Percentiles rank a stretch among this genome's conserved stretches.
phyloP scores from a whole-genome alignment of 768 basidiomycete genomes.

The Psilocybe subaeruginosa region DNA sequence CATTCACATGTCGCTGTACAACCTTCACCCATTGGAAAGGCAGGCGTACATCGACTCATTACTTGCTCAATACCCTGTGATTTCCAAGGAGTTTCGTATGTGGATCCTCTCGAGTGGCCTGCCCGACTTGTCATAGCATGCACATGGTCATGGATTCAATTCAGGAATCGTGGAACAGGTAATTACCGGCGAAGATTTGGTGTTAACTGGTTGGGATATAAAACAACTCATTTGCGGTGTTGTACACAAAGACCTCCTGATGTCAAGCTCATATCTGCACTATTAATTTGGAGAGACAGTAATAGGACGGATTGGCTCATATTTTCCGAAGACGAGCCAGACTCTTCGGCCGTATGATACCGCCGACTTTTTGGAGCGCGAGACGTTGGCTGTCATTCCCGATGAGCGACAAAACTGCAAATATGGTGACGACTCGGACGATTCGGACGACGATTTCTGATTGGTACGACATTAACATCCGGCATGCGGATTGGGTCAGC shows the following conservation, averaged over 20 bases:
- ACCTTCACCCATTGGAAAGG: constrained; percentile 5
- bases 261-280: neutral
- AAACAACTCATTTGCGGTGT: neutral
- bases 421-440: neutral
- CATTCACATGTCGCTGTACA: neutral
- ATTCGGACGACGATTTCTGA: neutral
- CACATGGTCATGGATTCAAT: constrained; percentile 8
- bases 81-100: constrained; percentile 10
- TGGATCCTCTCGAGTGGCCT: constrained; percentile 12
- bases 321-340: neutral
- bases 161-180: neutral
- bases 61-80: neutral
- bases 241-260: neutral
- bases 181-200: neutral
- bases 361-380: neutral
- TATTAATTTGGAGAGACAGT: constrained; percentile 4
- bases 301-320: too few species aligned
- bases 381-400: neutral
- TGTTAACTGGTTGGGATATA: neutral
- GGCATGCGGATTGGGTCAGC: too few species aligned
- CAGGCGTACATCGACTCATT: constrained; percentile 3
- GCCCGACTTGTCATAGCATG: neutral
- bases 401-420: neutral
- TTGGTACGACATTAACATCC: too few species aligned
- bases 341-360: neutral